A percentile compares a stretch with the other conserved stretches of the same genome.
phyloP scores from a whole-genome alignment of 1,139 yeast species.

The Chernovozyma sophiae-reginae region DNA sequence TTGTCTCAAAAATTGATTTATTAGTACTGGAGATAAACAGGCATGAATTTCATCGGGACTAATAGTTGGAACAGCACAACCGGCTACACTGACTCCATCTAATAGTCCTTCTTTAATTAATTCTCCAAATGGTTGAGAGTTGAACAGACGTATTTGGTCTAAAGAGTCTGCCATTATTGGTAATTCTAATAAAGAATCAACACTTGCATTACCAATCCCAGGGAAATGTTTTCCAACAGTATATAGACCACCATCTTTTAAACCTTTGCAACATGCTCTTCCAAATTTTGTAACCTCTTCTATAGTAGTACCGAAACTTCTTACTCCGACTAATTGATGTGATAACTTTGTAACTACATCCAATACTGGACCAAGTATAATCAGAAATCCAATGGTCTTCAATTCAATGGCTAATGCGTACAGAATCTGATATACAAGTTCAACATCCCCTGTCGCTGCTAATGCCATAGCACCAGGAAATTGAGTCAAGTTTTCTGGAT shows the following conservation, averaged over 20 bases:
- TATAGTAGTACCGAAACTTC: constrained; percentile 60
- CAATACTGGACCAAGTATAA: constrained; percentile 60
- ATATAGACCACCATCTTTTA: constrained; percentile 52
- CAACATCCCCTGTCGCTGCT: constrained; percentile 52
- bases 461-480: constrained; percentile 67
- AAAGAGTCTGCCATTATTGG: constrained; percentile 59
- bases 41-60: constrained; percentile 63
- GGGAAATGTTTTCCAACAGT: constrained; percentile 67
- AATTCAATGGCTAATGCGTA: constrained; percentile 56
- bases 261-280: constrained; percentile 51
- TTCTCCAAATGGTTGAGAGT: constrained; percentile 50
- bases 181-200: constrained; percentile 53
- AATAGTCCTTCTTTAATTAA: constrained; percentile 45
- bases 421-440: constrained; percentile 50
- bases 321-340: constrained; percentile 56
- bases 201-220: constrained; percentile 61
- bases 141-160: constrained; percentile 50
- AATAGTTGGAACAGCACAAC: constrained; percentile 64
- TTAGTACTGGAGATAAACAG: constrained; percentile 55
- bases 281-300: constrained; percentile 58
- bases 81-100: constrained; percentile 62
- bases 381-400: constrained; percentile 51
- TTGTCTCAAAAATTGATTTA: constrained; percentile 49
- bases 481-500: constrained; percentile 50
- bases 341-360: constrained; percentile 59